phyloP scores from a whole-genome alignment of 2,329 filamentous ascomycete genomes.

The Fusarium sp. region DNA sequence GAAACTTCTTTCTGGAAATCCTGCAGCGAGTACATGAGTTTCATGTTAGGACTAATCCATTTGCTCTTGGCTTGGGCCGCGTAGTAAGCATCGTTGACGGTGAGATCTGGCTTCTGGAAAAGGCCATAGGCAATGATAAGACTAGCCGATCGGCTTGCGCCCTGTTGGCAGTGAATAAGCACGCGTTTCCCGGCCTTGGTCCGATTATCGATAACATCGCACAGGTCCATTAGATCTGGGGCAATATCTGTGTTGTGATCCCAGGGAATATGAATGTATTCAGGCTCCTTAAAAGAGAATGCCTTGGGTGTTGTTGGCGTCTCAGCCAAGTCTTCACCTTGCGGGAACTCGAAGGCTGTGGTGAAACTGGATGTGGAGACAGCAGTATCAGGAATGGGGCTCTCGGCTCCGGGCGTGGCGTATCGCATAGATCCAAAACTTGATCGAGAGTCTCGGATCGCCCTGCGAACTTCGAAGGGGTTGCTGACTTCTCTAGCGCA shows the following conservation, averaged over 20 bases:
- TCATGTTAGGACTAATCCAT: slow-evolving; percentile 94
- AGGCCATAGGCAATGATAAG: slow-evolving; percentile 88
- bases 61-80: slow-evolving; percentile 81
- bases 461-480: slow-evolving; percentile 66
- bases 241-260: slow-evolving; percentile 90
- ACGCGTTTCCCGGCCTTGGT: slow-evolving; percentile 80
- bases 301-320: slow-evolving; percentile 69
- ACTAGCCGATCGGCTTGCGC: slow-evolving; percentile 85
- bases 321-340: slow-evolving; percentile 52
- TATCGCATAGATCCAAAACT: slow-evolving; percentile 46
- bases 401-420: slow-evolving; percentile 52
- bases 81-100: slow-evolving; percentile 85
- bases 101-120: slow-evolving; percentile 79
- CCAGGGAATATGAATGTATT: slow-evolving; percentile 90
- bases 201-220: slow-evolving; percentile 78
- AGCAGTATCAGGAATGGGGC: slow-evolving; percentile 64
- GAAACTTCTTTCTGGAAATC: slow-evolving; percentile 77
- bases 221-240: slow-evolving; percentile 77
- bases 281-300: slow-evolving; percentile 65
- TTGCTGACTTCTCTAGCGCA: slow-evolving; percentile 85
- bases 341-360: slow-evolving; percentile 69
- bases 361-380: slow-evolving; percentile 67
- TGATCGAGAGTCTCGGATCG: slow-evolving; percentile 47
- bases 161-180: slow-evolving; percentile 86
- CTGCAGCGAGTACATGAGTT: slow-evolving; percentile 87